phyloP scores from a whole-genome alignment of 805 yeast genomes.

The Zygosaccharomyces bisporus region DNA sequence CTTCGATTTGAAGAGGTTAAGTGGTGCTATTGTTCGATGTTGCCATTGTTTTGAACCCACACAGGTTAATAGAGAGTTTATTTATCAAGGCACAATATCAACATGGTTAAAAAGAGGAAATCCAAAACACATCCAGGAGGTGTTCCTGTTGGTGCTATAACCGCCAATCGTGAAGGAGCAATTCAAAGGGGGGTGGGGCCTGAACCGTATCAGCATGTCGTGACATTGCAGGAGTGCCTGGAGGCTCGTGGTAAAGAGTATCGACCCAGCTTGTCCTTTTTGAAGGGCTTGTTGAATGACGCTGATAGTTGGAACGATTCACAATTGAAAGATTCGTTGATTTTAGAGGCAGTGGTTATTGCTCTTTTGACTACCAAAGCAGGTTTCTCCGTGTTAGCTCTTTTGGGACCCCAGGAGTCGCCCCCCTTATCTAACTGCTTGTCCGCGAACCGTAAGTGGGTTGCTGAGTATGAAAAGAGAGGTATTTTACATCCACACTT shows the following conservation, averaged over 20 bases:
- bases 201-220: neutral
- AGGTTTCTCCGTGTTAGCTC: slow-evolving; percentile 22
- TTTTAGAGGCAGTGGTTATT: slow-evolving; percentile 17
- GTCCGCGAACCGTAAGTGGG: neutral
- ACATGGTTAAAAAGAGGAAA: slow-evolving; percentile 14
- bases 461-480: slow-evolving; percentile 1
- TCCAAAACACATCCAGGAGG: slow-evolving; percentile 1
- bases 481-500: slow-evolving; percentile 1
- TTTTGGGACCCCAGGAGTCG: slow-evolving; percentile 2
- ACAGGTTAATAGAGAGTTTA: neutral
- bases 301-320: slow-evolving; percentile 1
- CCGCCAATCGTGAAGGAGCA: neutral
- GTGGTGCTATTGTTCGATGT: slow-evolving; percentile 4
- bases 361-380: slow-evolving; percentile 25
- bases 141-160: neutral
- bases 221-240: slow-evolving; percentile 7
- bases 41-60: slow-evolving; percentile 1
- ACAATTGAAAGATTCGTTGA: slow-evolving; percentile 7
- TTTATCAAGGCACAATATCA: too few species aligned
- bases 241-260: slow-evolving; percentile 6
- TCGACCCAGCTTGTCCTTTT: slow-evolving; percentile 4
- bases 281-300: slow-evolving; percentile 8
- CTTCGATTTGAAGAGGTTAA: neutral
- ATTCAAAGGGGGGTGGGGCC: neutral
- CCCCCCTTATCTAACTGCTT: neutral